These are phyloP conservation scores for Phytophthora europaea DNA, from an alignment of 352 stramenopile genomes.

Conservation along the genomic window DNA sequence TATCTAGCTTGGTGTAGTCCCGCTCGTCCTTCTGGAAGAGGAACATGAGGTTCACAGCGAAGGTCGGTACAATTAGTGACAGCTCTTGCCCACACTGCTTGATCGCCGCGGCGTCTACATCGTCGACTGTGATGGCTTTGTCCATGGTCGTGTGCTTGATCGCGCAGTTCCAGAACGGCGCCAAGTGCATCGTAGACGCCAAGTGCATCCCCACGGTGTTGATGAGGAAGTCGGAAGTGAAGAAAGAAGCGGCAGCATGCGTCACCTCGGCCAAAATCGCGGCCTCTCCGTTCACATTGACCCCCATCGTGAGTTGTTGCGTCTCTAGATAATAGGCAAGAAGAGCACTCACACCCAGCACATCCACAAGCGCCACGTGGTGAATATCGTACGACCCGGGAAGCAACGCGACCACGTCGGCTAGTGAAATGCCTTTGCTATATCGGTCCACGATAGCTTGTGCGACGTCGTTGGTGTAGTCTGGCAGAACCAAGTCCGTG, in stretches of 20 bases:
- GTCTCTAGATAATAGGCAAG: conserved; percentile 36
- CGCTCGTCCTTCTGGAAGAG: conserved; percentile 49
- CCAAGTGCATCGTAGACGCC: conserved; percentile 43
- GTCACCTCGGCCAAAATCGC: conserved; percentile 56
- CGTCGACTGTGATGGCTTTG: conserved; percentile 34
- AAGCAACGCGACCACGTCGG: conserved; percentile 31
- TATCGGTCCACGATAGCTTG: conserved; percentile 39
- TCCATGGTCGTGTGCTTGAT: conserved; percentile 53
- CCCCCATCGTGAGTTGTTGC: conserved; percentile 46
- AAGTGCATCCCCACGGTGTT: conserved; percentile 49
- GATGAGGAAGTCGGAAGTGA: conserved; percentile 46
- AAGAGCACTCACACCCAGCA: conserved; percentile 34
- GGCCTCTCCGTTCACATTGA: conserved; percentile 49
- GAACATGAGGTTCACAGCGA: conserved; percentile 54
- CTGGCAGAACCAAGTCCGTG: conserved; percentile 21
- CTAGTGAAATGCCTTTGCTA: conserved; percentile 37
- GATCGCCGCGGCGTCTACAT: conserved; percentile 36
- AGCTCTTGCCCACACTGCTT: conserved; percentile 34
- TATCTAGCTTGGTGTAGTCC: conserved; percentile 55
- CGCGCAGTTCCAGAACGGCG: conserved; percentile 55
- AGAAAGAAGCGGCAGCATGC: conserved; percentile 35
- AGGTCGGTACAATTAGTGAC: conserved; percentile 33
- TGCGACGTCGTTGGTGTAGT: conserved; percentile 38
- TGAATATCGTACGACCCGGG: conserved; percentile 31
- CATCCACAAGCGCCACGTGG: conserved; percentile 42